Percentiles rank a stretch among this genome's conserved stretches.
Conservation (phyloP, 345 rosid genomes). For the Citrus australasica region DNA sequence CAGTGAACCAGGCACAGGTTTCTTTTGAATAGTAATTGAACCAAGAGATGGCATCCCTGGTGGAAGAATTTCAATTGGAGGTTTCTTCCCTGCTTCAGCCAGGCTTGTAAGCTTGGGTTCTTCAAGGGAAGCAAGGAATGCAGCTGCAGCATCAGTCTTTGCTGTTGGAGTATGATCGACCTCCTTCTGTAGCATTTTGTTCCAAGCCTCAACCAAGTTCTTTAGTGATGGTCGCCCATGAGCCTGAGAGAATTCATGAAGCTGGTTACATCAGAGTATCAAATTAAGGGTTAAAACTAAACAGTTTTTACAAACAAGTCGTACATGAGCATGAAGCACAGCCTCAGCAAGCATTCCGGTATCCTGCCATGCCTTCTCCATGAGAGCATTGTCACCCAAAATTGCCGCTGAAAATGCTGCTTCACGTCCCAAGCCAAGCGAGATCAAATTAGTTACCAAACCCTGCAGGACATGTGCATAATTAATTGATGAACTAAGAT, state of each 20-base stretch:
- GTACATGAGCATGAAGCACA: constrained; percentile 97
- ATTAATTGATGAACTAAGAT: background rate
- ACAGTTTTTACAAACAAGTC: constrained; percentile 11
- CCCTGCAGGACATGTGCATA: constrained; percentile 44
- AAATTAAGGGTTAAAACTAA: background rate
- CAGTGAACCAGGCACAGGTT: constrained; percentile 42
- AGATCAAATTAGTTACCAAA: constrained; percentile 77
- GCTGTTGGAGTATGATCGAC: constrained; percentile 65
- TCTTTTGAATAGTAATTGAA: constrained; percentile 66
- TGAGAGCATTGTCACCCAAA: constrained; percentile 91
- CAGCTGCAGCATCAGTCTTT: constrained; percentile 90
- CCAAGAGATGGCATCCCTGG: constrained; percentile 94
- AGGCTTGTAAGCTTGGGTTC: constrained; percentile 86
- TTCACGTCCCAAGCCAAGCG: constrained; percentile 91
- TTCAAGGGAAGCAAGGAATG: constrained; percentile 86
- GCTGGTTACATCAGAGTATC: constrained; percentile 15
- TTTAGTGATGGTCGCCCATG: constrained; percentile 92
- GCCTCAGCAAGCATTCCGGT: constrained; percentile 99
- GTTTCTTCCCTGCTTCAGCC: constrained; percentile 78
- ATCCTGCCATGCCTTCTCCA: constrained; percentile 99
- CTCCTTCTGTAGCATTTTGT: constrained; percentile 83
- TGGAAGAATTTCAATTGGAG: constrained; percentile 85
- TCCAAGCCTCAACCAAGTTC: constrained; percentile 89
- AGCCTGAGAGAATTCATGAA: constrained; percentile 52
- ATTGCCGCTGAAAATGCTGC: constrained; percentile 96